Percentiles rank a stretch among this genome's conserved stretches.
Evolutionary conservation across 2,329 filamentous ascomycete species (phyloP).

Genomic region (Cytospora leucostoma): DNA sequence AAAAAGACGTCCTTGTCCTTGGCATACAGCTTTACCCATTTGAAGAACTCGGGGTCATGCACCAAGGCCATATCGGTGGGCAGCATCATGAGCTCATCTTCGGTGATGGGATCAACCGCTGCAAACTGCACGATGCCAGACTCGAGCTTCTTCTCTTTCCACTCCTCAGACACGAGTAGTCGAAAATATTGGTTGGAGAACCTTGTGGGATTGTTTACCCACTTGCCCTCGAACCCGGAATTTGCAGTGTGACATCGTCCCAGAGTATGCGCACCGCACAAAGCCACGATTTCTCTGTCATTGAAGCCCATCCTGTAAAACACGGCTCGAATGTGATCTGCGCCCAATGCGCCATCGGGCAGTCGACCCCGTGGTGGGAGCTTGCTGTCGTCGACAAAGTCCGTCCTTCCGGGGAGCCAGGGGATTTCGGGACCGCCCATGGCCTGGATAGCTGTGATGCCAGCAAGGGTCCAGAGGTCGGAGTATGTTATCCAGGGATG

Average conservation of each 20-base stretch:
- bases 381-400: slow-evolving; percentile 62
- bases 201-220: slow-evolving; percentile 41
- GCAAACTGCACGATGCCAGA: slow-evolving; percentile 60
- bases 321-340: slow-evolving; percentile 83
- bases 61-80: slow-evolving; percentile 63
- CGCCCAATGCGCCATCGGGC: slow-evolving; percentile 76
- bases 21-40: slow-evolving; percentile 61
- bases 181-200: slow-evolving; percentile 43
- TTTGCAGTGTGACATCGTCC: slow-evolving; percentile 63
- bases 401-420: slow-evolving; percentile 61
- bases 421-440: slow-evolving; percentile 60
- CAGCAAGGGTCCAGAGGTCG: slow-evolving; percentile 66
- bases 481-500: slow-evolving; percentile 67
- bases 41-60: slow-evolving; percentile 53
- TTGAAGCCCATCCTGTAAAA: slow-evolving; percentile 98
- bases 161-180: slow-evolving; percentile 37
- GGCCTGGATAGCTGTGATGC: slow-evolving; percentile 57
- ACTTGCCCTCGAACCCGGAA: slow-evolving; percentile 50
- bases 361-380: slow-evolving; percentile 60
- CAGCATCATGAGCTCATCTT: slow-evolving; percentile 66
- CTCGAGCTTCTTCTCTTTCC: slow-evolving; percentile 50
- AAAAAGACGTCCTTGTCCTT: slow-evolving; percentile 64
- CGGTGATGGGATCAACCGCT: slow-evolving; percentile 57
- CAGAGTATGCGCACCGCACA: slow-evolving; percentile 81
- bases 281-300: slow-evolving; percentile 92